Base-by-base conservation (phyloP, 352 stramenopile species). In the Phytophthora sansomeana region DNA sequence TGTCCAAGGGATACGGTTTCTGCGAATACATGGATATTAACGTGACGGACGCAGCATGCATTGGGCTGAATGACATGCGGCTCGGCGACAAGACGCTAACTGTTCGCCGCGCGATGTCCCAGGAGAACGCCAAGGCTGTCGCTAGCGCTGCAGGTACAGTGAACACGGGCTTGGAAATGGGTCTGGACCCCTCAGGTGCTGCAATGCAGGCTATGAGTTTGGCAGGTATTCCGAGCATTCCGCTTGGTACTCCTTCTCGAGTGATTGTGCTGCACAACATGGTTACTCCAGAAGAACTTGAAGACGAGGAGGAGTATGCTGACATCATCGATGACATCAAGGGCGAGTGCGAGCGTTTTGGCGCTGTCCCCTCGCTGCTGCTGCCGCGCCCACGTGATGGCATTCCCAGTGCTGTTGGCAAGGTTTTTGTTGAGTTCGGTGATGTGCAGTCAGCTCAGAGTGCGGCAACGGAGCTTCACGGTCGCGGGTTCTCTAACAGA, bases 201-300 rank as follows among this genome's bases (percentile, higher is more conserved):
- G 82, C 83, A 11, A 73, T 92, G 57, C 85, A 93, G 63, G 82
- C 86, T 17, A 90, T 93, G 52, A 83, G 68, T 24, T 57, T 95
- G 60, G 85, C 83, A 55, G 78, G 73, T 9, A 82, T 85, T 33
- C 77, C 80, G 6, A 82, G 75, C 30, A 56, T 85, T 10, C 87
- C 85, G 16, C 66, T 89, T 16, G 85, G 86, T n/a, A 68, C 46
- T 14, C 85, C 87, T 4, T 93, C 83, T 58, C 81, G 83, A 24
- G 89, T 98, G 32, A 77, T 99, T 48, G 93, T 99, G 14, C 79
- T 99, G 63, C 85, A 96, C 16, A 99, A 99, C 75, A 99, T 99
- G 97, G 96, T 99, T 2, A 97, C 86, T 19, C 80, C 97, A 6
- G 94, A 99, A 61, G 97, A 99, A 76, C 83, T 99, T 3, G 76